These are phyloP conservation scores for Patellifolia procumbens DNA, from an alignment of 179 eudicot genomes.

Conservation along the genomic window DNA sequence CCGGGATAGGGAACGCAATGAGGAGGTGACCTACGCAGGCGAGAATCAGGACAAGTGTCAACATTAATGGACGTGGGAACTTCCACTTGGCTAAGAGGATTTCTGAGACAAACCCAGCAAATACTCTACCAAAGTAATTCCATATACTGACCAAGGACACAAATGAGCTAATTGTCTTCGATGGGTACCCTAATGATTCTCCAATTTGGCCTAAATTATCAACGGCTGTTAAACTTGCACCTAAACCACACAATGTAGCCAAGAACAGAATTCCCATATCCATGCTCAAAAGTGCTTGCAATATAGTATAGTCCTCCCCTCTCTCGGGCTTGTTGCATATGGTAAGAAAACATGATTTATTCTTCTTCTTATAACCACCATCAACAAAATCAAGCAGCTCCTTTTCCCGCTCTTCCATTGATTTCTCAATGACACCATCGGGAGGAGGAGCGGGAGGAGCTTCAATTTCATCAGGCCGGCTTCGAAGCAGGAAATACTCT, in stretches of 20 bases:
- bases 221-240: constrained; percentile 62
- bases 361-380: constrained; percentile 1
- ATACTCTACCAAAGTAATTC: constrained; percentile 70
- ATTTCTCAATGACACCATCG: too few species aligned
- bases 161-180: constrained; percentile 54
- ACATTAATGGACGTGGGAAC: constrained; percentile 62
- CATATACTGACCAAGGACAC: constrained; percentile 70
- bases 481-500: constrained; percentile 14
- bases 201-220: constrained; percentile 81
- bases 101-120: constrained; percentile 66
- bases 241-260: constrained; percentile 64
- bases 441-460: background rate
- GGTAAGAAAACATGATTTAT: constrained; percentile 32
- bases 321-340: constrained; percentile 60
- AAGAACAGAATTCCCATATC: constrained; percentile 65
- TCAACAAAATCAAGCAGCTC: background rate
- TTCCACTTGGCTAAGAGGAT: constrained; percentile 46
- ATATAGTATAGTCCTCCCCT: constrained; percentile 68
- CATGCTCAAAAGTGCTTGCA: constrained; percentile 62
- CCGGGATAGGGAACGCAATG: constrained; percentile 59
- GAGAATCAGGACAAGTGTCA: constrained; percentile 50
- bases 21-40: constrained; percentile 56
- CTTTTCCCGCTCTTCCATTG: background rate
- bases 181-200: constrained; percentile 62
- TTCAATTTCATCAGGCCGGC: background rate